Evolutionary conservation across 345 rosid genomes (phyloP), one percentile per base, ranked within the genome.

Genomic region (Odontarrhena argentea): DNA sequence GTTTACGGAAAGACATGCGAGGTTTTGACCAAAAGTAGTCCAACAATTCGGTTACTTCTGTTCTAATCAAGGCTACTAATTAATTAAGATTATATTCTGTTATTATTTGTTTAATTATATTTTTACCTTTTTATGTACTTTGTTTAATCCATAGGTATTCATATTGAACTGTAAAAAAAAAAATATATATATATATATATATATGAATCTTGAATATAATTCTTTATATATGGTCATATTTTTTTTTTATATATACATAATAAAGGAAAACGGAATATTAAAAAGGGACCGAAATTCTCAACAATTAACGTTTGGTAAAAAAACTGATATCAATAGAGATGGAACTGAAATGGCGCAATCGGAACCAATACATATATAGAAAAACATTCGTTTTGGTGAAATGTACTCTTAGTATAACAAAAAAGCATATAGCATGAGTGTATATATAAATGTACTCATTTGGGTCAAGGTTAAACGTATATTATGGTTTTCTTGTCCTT

Each of bases 1-100:
- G 30, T 53, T 70, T 12, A 37, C 43, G 38, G 15, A 64, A 40
- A 52, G 53, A 44, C 8, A 40, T 51, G 40, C 11, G 30, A 51
- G 50, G 50, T 40, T 40, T 63, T 55, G 64, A 70, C 75, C 63
- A 45, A 53, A 70, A 63, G 43, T 6, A 62, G 14, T 28, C 35
- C 2, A 36, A 54, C 48, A 37, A 38, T 46, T 36, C 24, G 68
- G 47, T 37, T 71, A 51, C 75, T 35, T 63, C 30, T 70, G 11
- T 36, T 55, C 56, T 14, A 55, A 37, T 63, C 63, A 28, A 44
- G 3, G 2, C 7, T 38, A 36, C 11, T 4, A 18, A 18, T 18
- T 18, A 18, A 18, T 18, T 18, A 38, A 8, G 42, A 38, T 11
- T 38, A 38, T 38, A 38, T 38, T 8, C 9, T 38, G 11, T 38